Conservation (phyloP, 2,329 filamentous ascomycete genomes). For the Cladosporium sp. region DNA sequence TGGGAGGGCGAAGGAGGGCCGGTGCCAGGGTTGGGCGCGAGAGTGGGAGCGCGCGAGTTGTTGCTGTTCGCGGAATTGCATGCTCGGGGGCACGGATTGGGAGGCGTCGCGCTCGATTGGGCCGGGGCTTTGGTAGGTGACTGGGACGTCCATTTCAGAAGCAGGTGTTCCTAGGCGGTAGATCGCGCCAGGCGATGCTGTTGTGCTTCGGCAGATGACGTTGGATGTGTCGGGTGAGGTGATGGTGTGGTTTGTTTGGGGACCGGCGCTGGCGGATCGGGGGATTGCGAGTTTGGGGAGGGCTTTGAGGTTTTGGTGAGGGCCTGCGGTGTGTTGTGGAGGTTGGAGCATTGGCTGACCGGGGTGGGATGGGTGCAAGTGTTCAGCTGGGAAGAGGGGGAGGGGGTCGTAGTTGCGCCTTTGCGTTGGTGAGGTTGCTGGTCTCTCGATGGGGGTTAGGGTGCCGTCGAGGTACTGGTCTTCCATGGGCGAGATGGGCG, state of each 20-base stretch:
- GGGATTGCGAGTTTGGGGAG: constrained; percentile 57
- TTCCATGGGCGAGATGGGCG: constrained; percentile 32
- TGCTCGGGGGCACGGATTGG: constrained; percentile 89
- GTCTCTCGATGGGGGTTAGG: constrained; percentile 25
- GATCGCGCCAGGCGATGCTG: constrained; percentile 51
- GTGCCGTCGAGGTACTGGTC: constrained; percentile 46
- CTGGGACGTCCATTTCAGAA: constrained; percentile 83
- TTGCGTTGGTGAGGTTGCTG: constrained; percentile 8
- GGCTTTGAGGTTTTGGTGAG: constrained; percentile 47
- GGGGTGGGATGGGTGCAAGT: constrained; percentile 51
- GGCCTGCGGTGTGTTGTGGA: constrained; percentile 37
- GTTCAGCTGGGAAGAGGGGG: constrained; percentile 35
- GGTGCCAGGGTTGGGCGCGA: constrained; percentile 45
- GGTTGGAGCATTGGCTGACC: constrained; percentile 34
- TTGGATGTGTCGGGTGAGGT: constrained; percentile 33
- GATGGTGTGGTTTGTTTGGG: constrained; percentile 29
- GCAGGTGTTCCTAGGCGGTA: constrained; percentile 82
- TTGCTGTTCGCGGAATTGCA: constrained; percentile 64
- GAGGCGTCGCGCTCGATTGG: constrained; percentile 74
- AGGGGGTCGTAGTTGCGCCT: constrained; percentile 15
- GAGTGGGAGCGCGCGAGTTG: constrained; percentile 28
- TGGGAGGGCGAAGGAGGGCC: constrained; percentile 66
- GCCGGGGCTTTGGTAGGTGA: constrained; percentile 66
- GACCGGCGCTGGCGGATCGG: constrained; percentile 32
- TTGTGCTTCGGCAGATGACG: constrained; percentile 43